Evolutionary conservation across 495 filamentous ascomycete species (phyloP).

Genomic region (Paragyromitra xinjiangensis): DNA sequence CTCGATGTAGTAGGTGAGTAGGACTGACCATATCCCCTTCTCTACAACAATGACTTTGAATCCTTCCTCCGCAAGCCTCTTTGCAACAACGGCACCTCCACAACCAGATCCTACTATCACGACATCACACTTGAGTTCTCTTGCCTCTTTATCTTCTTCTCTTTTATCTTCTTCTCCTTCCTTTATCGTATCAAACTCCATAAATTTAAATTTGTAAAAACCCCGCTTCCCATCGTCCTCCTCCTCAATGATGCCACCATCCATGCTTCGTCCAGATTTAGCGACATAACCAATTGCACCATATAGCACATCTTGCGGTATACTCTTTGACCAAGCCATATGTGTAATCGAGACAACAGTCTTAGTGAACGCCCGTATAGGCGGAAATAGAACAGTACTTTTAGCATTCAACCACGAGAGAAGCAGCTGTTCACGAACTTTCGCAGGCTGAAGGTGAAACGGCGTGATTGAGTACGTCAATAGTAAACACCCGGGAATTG

Average conservation of each 20-base stretch:
- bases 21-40: slow-evolving; percentile 72
- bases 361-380: slow-evolving; percentile 68
- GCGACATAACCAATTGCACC: slow-evolving; percentile 71
- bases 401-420: slow-evolving; percentile 64
- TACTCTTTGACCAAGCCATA: slow-evolving; percentile 68
- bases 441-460: slow-evolving; percentile 69
- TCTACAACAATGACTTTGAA: slow-evolving; percentile 81
- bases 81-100: slow-evolving; percentile 84
- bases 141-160: slow-evolving; percentile 58
- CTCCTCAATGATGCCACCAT: slow-evolving; percentile 59
- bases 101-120: slow-evolving; percentile 88
- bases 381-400: slow-evolving; percentile 66
- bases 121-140: slow-evolving; percentile 77
- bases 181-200: slow-evolving; percentile 60
- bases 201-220: slow-evolving; percentile 62
- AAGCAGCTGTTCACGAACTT: slow-evolving; percentile 67
- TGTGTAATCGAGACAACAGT: slow-evolving; percentile 66
- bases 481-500: slow-evolving; percentile 72
- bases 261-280: slow-evolving; percentile 68
- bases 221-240: slow-evolving; percentile 6
- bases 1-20: not conserved
- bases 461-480: slow-evolving; percentile 71
- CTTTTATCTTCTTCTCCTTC: slow-evolving; percentile 58
- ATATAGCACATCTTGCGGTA: slow-evolving; percentile 66
- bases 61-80: slow-evolving; percentile 79